Conservation (phyloP, 192 early-diverging fungal genomes). For the Backusella mclennaniae region DNA sequence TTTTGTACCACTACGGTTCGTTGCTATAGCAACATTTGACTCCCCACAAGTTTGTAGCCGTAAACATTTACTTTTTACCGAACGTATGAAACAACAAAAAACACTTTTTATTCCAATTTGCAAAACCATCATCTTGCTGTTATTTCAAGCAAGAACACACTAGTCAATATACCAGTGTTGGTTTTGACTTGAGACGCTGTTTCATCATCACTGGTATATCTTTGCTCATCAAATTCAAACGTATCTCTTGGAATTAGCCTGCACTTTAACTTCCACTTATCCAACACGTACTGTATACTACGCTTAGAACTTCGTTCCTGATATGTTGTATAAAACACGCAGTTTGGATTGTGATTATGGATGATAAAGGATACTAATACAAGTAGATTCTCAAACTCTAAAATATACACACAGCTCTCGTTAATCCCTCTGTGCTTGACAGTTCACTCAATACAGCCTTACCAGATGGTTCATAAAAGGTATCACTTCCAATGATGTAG, state of each 20-base stretch:
- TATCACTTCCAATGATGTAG: conserved; percentile 55
- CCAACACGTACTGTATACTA: conserved; percentile 59
- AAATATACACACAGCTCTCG: neutral
- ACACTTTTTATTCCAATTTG: no score
- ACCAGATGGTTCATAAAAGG: conserved; percentile 58
- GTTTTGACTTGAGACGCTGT: neutral
- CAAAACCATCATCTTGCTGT: neutral
- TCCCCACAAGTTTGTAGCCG: no score
- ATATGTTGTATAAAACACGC: conserved; percentile 68
- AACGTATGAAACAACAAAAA: no score
- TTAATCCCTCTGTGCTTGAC: neutral
- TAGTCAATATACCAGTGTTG: conserved; percentile 19
- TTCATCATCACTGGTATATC: conserved; percentile 23
- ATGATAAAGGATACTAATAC: conserved; percentile 61
- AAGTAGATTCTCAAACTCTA: conserved; percentile 69
- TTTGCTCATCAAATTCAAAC: conserved; percentile 37
- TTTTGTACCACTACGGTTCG: no score
- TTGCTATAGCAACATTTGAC: no score
- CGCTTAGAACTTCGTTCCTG: conserved; percentile 67
- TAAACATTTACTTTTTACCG: no score
- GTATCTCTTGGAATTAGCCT: conserved; percentile 36
- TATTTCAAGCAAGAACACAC: conserved; percentile 36
- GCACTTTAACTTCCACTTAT: conserved; percentile 56
- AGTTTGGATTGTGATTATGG: conserved; percentile 44
- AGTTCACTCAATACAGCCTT: neutral